Percentiles rank a stretch among this genome's conserved stretches.
Evolutionary conservation across 768 basidiomycete species (phyloP).

Genomic region (Naematelia aurantialba): DNA sequence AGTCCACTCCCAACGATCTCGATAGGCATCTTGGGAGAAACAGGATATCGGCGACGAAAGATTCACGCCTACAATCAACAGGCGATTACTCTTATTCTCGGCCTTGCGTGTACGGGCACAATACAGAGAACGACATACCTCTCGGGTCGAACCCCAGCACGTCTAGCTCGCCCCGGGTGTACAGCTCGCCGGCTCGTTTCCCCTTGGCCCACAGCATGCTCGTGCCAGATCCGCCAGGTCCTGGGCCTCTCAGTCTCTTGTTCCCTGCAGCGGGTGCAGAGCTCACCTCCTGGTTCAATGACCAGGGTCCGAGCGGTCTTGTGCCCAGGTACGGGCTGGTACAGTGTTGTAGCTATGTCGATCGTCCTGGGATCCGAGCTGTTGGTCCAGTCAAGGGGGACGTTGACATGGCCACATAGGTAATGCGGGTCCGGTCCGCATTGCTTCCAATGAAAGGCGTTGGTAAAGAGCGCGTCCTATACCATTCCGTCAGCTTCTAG

Average conservation of each 20-base stretch:
- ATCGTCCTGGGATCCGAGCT: constrained; percentile 9
- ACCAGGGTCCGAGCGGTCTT: constrained; percentile 13
- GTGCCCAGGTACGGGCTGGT: constrained; percentile 8
- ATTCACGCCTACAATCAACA: constrained; percentile 14
- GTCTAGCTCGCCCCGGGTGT: constrained; percentile 8
- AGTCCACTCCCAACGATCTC: constrained; percentile 8
- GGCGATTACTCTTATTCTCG: neutral
- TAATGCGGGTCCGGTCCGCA: constrained; percentile 7
- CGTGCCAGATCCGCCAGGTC: constrained; percentile 18
- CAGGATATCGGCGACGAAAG: constrained; percentile 10
- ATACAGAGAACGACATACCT: too few species aligned
- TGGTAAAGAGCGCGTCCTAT: neutral
- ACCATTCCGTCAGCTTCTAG: too few species aligned
- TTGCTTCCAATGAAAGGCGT: constrained; percentile 7
- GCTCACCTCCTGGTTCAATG: constrained; percentile 19
- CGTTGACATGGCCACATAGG: constrained; percentile 13
- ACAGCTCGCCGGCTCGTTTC: constrained; percentile 4
- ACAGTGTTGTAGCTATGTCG: constrained; percentile 6
- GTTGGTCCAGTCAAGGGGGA: constrained; percentile 20
- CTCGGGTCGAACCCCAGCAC: constrained; percentile 18
- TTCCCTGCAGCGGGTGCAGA: neutral
- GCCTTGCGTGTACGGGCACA: too few species aligned
- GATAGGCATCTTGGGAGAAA: constrained; percentile 11
- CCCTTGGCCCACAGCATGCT: constrained; percentile 12
- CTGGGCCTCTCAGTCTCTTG: neutral